Conservation (phyloP, 2,329 filamentous ascomycete species). For the Stachybotrys chartarum region DNA sequence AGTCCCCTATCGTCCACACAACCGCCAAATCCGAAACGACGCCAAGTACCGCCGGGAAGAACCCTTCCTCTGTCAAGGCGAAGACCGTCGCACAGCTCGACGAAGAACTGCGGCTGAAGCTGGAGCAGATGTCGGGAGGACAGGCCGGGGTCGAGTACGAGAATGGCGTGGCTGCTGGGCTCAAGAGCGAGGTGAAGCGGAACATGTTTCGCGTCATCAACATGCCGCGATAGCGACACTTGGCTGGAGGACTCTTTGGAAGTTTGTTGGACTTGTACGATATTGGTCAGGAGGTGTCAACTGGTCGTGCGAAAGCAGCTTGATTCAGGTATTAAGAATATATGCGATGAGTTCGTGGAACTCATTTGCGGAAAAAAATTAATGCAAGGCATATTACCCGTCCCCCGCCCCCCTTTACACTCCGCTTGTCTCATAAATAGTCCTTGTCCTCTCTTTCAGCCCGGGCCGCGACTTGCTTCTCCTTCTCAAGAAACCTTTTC, state of each 20-base stretch:
- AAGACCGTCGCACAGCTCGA: conserved; percentile 60
- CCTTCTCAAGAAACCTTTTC: not conserved
- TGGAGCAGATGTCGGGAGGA: conserved; percentile 62
- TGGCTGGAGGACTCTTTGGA: not conserved
- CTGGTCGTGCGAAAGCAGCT: no score
- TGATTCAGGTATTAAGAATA: no score
- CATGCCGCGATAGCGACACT: not conserved
- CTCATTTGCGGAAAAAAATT: no score
- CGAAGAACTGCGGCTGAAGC: conserved; percentile 56
- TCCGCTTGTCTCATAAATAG: not conserved
- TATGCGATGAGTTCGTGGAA: no score
- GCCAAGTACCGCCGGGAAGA: conserved; percentile 5
- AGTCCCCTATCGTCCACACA: not conserved
- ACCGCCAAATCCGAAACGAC: not conserved
- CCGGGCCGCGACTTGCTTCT: not conserved
- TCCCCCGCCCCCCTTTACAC: no score
- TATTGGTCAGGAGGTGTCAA: no score
- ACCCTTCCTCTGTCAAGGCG: not conserved
- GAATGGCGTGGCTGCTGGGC: conserved; percentile 61
- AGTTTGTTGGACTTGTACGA: no score
- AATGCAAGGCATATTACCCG: no score
- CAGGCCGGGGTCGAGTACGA: conserved; percentile 68
- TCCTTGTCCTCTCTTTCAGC: not conserved
- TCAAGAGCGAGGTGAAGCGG: conserved; percentile 67
- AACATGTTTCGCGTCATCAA: conserved; percentile 71